Percentiles rank a stretch among this genome's conserved stretches.
These are phyloP conservation scores for Fusarium concolor DNA, from an alignment of 2,329 filamentous ascomycete species.

Conservation along the genomic window DNA sequence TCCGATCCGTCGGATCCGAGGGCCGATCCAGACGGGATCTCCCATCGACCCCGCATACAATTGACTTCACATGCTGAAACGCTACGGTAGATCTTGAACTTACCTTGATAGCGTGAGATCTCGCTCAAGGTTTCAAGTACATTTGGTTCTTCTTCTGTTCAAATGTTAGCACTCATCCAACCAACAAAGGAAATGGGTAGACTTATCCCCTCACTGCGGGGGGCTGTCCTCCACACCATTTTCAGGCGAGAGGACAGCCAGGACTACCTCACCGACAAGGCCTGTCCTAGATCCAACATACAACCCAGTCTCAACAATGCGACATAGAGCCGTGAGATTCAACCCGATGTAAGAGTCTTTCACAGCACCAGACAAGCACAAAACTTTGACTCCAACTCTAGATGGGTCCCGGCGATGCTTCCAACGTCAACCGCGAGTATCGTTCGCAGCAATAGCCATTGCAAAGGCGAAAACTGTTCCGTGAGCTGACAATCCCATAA, in stretches of 20 bases:
- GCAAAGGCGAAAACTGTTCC: constrained; percentile 26
- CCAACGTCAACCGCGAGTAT: constrained; percentile 16
- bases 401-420: constrained; percentile 78
- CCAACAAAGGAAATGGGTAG: constrained; percentile 27
- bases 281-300: constrained; percentile 43
- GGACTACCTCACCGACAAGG: constrained; percentile 54
- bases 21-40: constrained; percentile 1
- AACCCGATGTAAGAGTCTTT: constrained; percentile 17
- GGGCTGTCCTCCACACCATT: constrained; percentile 63
- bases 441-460: constrained; percentile 8
- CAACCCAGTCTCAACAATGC: constrained; percentile 36
- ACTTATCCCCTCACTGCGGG: constrained; percentile 64
- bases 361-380: constrained; percentile 78
- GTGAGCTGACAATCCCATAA: constrained; percentile 23
- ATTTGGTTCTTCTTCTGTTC: constrained; percentile 29
- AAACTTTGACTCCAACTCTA: constrained; percentile 94
- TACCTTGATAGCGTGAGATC: not conserved
- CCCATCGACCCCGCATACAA: constrained; percentile 13
- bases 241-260: constrained; percentile 62
- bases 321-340: constrained; percentile 11
- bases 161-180: constrained; percentile 45
- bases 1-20: constrained; percentile 21
- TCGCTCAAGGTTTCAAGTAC: not conserved
- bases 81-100: not conserved
- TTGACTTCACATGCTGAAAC: not conserved